Conservation (phyloP, 2,329 filamentous ascomycete species). For the Myriosclerotinia curreyana region DNA sequence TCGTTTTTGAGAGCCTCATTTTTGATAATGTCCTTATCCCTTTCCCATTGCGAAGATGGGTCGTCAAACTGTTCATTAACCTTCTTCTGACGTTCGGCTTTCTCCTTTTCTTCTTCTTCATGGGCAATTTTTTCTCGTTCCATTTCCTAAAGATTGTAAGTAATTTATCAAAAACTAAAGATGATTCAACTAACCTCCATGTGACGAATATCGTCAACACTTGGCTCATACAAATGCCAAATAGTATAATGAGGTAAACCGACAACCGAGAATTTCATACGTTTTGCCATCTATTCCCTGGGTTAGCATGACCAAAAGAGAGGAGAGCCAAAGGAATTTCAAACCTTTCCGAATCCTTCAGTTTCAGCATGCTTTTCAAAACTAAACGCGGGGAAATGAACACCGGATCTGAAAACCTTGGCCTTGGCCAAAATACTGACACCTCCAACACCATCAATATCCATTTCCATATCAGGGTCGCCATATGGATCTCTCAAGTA, state of each 20-base stretch:
- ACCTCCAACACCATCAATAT: conserved; percentile 95
- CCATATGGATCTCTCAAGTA: conserved; percentile 96
- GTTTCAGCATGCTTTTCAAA: conserved; percentile 99
- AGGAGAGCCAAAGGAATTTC: conserved; percentile 26
- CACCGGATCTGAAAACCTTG: conserved; percentile 87
- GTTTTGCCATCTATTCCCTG: conserved; percentile 77
- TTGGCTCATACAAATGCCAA: conserved; percentile 99
- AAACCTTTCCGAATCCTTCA: conserved; percentile 95
- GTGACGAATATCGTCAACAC: conserved; percentile 91
- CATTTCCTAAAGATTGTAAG: conserved; percentile 66
- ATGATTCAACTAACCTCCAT: conserved; percentile 67
- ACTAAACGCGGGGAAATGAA: conserved; percentile 97
- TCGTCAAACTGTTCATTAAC: conserved; percentile 79
- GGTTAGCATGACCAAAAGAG: conserved; percentile 20
- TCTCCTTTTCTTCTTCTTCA: conserved; percentile 75
- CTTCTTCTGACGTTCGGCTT: conserved; percentile 69
- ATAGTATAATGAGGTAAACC: conserved; percentile 97
- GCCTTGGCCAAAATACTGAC: conserved; percentile 97
- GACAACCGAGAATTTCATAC: conserved; percentile 93
- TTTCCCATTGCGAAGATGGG: conserved; percentile 77
- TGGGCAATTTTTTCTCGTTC: conserved; percentile 77
- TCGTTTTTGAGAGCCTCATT: conserved; percentile 61
- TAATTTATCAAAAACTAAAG: background rate
- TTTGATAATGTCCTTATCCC: conserved; percentile 79
- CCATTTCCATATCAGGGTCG: conserved; percentile 99